Evolutionary conservation across 1,284 basidiomycete species (phyloP), one percentile per base, ranked within the genome.

Genomic region (Sphagnurus paluster): DNA sequence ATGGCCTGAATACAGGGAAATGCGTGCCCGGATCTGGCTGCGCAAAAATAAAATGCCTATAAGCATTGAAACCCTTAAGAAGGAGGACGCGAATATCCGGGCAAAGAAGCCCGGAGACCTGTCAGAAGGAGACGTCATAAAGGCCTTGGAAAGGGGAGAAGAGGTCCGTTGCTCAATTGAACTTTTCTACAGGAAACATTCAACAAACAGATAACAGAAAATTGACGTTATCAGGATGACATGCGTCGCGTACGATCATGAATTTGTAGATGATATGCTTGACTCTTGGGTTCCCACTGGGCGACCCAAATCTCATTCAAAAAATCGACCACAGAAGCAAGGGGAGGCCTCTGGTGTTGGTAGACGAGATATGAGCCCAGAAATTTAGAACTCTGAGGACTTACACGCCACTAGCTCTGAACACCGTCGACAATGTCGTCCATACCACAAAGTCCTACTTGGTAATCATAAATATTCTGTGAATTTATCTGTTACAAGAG

Each of bases 21-120:
- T 63, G 56, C 56, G 57, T 5, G 55, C 52, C 5, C 50, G 61
- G 9, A 56, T 63, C 28, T 54, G 54, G 5, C 48, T 61, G 2
- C 43, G 58, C n/a, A 56, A 55, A 39, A 30, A 24, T 14, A 40
- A 50, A 2, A n/a, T 14, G 14, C 44, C 46, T 11, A 36, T 54
- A 10, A 54, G 44, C 3, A 24, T 47, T 9, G 32, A 47, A n/a
- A 36, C 48, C 14, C 25, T 57, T 23, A 33, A 42, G 14, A 17
- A 43, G 13, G 55, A 56, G 34, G 19, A 49, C 4, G 20, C 9
- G 24, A 9, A 13, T 5, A 39, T 39, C 38, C 19, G 5, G 24
- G n/a, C n/a, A 13, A 9, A 3, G 17, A 39, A 9, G 37, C 17
- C 23, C 1, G 44, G 29, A 30, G 29, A 45, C 13, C 25, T 58